These are phyloP conservation scores for Pythium aphanidermatum DNA, from an alignment of 352 stramenopile genomes.

Conservation along the genomic window DNA sequence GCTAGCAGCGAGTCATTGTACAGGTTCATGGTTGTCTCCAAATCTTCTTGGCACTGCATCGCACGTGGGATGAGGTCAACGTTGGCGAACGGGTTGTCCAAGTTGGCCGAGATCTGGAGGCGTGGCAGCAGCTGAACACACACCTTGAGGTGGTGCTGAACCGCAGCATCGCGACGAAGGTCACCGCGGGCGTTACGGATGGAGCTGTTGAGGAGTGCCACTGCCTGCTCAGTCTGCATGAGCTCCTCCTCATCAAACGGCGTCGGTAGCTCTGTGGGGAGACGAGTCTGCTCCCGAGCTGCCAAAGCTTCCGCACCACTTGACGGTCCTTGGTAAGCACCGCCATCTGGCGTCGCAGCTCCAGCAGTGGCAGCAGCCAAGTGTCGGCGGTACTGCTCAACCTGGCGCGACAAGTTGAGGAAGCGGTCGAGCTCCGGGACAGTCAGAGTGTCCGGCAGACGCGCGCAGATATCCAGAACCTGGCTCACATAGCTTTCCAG, in stretches of 20 bases:
- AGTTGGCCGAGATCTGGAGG: constrained; percentile 83
- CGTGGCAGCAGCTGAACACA: constrained; percentile 81
- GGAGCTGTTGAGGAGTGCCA: constrained; percentile 62
- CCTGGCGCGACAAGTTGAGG: constrained; percentile 79
- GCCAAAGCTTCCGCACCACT: constrained; percentile 70
- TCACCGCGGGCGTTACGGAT: constrained; percentile 81
- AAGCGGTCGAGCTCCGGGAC: constrained; percentile 85
- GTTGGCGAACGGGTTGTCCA: constrained; percentile 87
- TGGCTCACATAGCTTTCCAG: constrained; percentile 81
- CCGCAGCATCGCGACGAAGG: constrained; percentile 65
- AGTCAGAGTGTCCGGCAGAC: constrained; percentile 70
- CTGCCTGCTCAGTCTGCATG: constrained; percentile 76
- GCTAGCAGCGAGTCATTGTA: constrained; percentile 88
- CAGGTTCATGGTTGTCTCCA: constrained; percentile 82
- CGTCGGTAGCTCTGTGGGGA: constrained; percentile 78
- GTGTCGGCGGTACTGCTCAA: constrained; percentile 80
- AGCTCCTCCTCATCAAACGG: constrained; percentile 84
- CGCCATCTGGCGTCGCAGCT: neutral
- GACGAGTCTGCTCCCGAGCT: constrained; percentile 65
- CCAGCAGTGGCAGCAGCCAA: constrained; percentile 28
- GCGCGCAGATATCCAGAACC: constrained; percentile 77
- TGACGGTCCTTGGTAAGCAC: constrained; percentile 8
- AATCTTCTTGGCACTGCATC: constrained; percentile 86
- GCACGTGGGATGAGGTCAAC: constrained; percentile 81
- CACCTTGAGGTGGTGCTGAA: constrained; percentile 85